Evolutionary conservation across 140 eudicot genomes (phyloP).

Genomic region (Cichorium intybus): DNA sequence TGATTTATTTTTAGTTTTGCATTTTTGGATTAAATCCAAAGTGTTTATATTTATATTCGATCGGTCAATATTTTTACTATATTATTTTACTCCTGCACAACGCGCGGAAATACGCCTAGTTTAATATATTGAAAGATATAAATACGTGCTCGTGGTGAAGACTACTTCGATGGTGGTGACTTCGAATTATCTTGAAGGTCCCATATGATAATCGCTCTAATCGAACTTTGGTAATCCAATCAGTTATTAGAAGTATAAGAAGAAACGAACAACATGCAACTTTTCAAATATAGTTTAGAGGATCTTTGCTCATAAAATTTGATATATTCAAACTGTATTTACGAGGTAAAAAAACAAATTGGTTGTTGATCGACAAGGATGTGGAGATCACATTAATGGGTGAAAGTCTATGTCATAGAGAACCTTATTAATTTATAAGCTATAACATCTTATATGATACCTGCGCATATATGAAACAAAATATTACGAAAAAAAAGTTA

Average conservation of each 20-base stretch:
- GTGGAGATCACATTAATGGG: neutral
- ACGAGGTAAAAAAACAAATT: neutral
- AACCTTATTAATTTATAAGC: neutral
- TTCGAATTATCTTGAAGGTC: neutral
- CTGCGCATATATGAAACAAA: no score
- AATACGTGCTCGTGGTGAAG: no score
- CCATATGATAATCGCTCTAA: neutral
- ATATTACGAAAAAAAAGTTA: no score
- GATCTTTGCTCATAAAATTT: neutral
- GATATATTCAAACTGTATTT: neutral
- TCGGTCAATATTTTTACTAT: no score
- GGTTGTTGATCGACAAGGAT: neutral
- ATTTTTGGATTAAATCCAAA: no score
- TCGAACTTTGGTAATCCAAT: no score
- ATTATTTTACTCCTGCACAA: no score
- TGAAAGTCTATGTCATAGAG: neutral
- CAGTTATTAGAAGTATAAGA: neutral
- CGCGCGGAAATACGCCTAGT: no score
- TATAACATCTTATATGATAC: neutral
- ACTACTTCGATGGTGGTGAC: no score
- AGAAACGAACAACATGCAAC: neutral
- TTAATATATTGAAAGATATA: no score
- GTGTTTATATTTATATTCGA: no score
- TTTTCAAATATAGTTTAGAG: neutral
- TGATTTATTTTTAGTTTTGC: no score